These are phyloP conservation scores for Talaromyces verruculosus DNA, from an alignment of 2,329 filamentous ascomycete genomes.

Conservation along the genomic window DNA sequence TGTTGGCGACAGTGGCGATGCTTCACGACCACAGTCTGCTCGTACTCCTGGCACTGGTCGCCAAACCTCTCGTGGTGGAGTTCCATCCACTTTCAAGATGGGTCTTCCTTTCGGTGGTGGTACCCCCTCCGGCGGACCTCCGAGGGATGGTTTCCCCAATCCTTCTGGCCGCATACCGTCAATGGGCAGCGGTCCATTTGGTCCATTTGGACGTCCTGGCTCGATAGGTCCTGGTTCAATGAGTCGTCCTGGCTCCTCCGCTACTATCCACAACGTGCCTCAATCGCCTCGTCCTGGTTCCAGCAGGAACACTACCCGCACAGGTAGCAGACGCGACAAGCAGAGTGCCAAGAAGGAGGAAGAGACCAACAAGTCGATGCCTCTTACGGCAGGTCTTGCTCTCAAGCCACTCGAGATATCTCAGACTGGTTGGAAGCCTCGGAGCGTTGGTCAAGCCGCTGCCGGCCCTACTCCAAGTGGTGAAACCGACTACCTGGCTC, in stretches of 20 bases:
- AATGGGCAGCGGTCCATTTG: conserved; percentile 55
- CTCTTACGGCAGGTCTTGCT: conserved; percentile 78
- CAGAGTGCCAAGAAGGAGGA: conserved; percentile 58
- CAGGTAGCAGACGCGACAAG: conserved; percentile 55
- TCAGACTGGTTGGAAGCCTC: conserved; percentile 84
- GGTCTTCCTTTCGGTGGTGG: conserved; percentile 66
- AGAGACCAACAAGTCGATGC: conserved; percentile 81
- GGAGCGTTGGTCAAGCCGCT: conserved; percentile 57
- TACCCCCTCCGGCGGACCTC: conserved; percentile 72
- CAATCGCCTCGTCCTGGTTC: conserved; percentile 70
- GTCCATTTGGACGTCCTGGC: conserved; percentile 62
- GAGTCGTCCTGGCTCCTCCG: conserved; percentile 62
- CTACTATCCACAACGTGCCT: conserved; percentile 57
- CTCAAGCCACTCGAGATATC: conserved; percentile 76
- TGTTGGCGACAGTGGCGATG: conserved; percentile 71
- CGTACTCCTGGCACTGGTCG: conserved; percentile 53
- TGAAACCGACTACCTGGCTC: conserved; percentile 67
- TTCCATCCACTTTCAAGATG: conserved; percentile 61
- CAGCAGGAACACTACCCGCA: conserved; percentile 54
- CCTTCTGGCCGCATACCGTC: conserved; percentile 44
- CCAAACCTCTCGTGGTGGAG: conserved; percentile 53
- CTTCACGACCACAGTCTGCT: conserved; percentile 62
- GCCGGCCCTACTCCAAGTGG: conserved; percentile 51
- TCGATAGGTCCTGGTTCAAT: conserved; percentile 65
- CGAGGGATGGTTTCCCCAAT: conserved; percentile 71